These are phyloP conservation scores for Scedosporium minutisporum DNA, from an alignment of 2,329 filamentous ascomycete genomes.

Conservation along the genomic window DNA sequence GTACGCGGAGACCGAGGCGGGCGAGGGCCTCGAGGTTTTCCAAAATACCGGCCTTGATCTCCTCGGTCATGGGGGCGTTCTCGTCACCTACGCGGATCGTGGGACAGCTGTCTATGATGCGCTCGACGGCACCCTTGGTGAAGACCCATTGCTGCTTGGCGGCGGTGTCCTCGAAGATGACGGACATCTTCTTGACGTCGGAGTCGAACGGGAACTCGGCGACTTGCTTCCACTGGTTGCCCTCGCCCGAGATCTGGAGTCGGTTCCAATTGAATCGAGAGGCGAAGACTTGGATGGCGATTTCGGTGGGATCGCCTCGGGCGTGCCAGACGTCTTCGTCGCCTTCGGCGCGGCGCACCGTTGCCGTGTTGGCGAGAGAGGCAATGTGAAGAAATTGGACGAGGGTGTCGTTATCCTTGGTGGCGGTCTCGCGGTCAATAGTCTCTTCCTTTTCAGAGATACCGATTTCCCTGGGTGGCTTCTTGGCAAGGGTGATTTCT, in stretches of 20 bases:
- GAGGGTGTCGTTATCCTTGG: slow-evolving; percentile 38
- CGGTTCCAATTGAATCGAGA: slow-evolving; percentile 57
- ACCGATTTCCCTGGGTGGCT: slow-evolving; percentile 17
- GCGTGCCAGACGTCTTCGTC: slow-evolving; percentile 42
- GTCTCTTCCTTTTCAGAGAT: slow-evolving; percentile 18
- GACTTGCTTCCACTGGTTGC: slow-evolving; percentile 29
- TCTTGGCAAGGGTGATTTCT: slow-evolving; percentile 27
- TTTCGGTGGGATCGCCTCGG: slow-evolving; percentile 56
- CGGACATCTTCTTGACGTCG: slow-evolving; percentile 67
- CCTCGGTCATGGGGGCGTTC: slow-evolving; percentile 37
- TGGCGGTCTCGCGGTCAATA: slow-evolving; percentile 18
- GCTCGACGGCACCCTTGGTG: slow-evolving; percentile 61
- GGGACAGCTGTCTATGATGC: slow-evolving; percentile 55
- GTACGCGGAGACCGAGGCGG: slow-evolving; percentile 57
- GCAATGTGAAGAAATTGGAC: slow-evolving; percentile 52
- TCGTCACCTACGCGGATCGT: slow-evolving; percentile 35
- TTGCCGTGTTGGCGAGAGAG: slow-evolving; percentile 56
- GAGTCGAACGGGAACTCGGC: slow-evolving; percentile 68
- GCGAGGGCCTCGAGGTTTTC: slow-evolving; percentile 61
- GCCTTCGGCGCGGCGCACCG: slow-evolving; percentile 31
- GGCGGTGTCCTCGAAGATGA: slow-evolving; percentile 45
- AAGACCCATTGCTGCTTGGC: slow-evolving; percentile 38
- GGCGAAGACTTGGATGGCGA: slow-evolving; percentile 66
- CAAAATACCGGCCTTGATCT: slow-evolving; percentile 46
- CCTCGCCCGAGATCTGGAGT: slow-evolving; percentile 36